Evolutionary conservation across 2,329 filamentous ascomycete genomes (phyloP), one percentile per base, ranked within the genome.

Genomic region (Exophiala sideris): DNA sequence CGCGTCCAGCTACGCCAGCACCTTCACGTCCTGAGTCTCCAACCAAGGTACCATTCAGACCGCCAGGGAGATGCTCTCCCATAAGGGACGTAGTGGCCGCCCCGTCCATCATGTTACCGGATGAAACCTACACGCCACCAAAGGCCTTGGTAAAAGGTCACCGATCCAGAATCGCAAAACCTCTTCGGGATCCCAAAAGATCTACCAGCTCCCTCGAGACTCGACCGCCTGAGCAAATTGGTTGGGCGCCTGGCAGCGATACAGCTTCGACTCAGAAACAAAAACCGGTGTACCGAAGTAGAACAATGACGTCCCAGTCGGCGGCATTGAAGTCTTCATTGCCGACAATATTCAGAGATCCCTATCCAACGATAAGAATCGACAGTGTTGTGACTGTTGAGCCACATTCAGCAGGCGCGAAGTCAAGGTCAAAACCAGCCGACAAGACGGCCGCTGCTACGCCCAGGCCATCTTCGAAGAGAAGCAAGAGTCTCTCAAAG

Each of bases 61-160:
- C 62, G 12, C 58, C 62, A 7, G 62, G 62, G 18, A 55, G 54
- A 20, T 48, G 38, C n/a, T 60, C 62, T 18, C 60, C 60, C 4
- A 48, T 56, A 3, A 61, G 61, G 45, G 60, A 60, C 29, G 16
- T 42, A 21, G 24, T 35, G 14, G 36, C 40, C 12, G 41, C 60
- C 10, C 55, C 56, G 0, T 38, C 50, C 4, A 46, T 57, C 10
- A 14, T 60, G 9, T 56, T 57, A 4, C 51, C 59, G 8, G 59
- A 52, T 33, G 50, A 55, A 14, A 60, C 60, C 34, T 60, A 60
- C 45, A 60, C 62, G 6, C 62, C 59, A 4, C 62, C 62, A 9
- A 57, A 51, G 46, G 62, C 62, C 14, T 60, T 61, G 16, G 56
- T 61, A 9, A 57, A 49, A 50, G 61, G 57, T 34, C 56, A 56